phyloP scores from a whole-genome alignment of 1,139 yeast species.

The Yamadazyma atlantica region DNA sequence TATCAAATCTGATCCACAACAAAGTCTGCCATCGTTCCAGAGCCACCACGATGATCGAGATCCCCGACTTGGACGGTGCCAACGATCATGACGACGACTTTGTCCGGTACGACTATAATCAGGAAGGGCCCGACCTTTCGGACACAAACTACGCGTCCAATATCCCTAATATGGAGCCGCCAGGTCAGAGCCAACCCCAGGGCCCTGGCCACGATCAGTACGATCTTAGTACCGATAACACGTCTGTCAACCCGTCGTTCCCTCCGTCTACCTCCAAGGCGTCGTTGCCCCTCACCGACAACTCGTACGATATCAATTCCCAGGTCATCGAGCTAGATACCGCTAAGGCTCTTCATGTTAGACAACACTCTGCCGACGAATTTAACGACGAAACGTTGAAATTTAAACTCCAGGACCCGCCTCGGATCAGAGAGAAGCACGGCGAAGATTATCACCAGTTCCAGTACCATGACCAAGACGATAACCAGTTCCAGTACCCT shows the following conservation, averaged over 20 bases:
- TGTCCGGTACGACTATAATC: background rate
- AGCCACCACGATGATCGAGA: conserved; percentile 30
- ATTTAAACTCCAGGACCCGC: conserved; percentile 25
- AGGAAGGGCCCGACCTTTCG: too few species aligned
- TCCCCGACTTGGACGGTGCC: conserved; percentile 36
- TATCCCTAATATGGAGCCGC: too few species aligned
- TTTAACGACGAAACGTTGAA: conserved; percentile 8
- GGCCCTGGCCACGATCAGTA: conserved; percentile 1
- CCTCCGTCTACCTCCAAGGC: conserved; percentile 12
- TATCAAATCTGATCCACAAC: too few species aligned
- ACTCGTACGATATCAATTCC: conserved; percentile 16
- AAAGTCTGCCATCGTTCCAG: background rate
- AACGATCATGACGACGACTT: conserved; percentile 3
- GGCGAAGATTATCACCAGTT: too few species aligned
- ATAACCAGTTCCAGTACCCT: too few species aligned
- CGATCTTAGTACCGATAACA: conserved; percentile 11
- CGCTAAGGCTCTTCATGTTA: conserved; percentile 16
- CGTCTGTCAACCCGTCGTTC: conserved; percentile 10
- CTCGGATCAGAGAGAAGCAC: conserved; percentile 14
- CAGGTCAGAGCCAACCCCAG: conserved; percentile 2
- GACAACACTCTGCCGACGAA: conserved; percentile 11
- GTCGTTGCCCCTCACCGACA: conserved; percentile 16
- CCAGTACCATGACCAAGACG: too few species aligned
- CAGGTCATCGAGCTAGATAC: conserved; percentile 18
- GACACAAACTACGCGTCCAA: too few species aligned